These are phyloP conservation scores for Hymenoscyphus fraxineus DNA, from an alignment of 2,329 filamentous ascomycete genomes.

Conservation along the genomic window DNA sequence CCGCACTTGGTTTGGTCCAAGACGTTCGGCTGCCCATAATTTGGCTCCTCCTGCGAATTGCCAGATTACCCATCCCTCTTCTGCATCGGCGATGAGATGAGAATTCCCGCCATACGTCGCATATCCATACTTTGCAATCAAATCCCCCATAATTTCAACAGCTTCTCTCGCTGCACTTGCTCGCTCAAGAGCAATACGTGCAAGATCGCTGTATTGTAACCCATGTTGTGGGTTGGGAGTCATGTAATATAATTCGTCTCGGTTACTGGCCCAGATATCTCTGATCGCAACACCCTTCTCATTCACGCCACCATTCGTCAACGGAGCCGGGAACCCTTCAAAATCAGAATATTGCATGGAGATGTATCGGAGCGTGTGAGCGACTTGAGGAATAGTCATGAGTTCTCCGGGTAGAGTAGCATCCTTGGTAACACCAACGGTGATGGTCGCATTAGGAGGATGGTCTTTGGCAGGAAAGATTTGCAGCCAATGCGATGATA, in stretches of 20 bases:
- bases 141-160: constrained; percentile 2
- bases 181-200: constrained; percentile 1
- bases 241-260: constrained; percentile 4
- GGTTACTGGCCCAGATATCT: background rate
- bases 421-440: constrained; percentile 1
- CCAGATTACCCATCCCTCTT: constrained; percentile 5
- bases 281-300: constrained; percentile 3
- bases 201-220: constrained; percentile 3
- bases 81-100: constrained; percentile 1
- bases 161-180: constrained; percentile 1
- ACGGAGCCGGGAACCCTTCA: background rate
- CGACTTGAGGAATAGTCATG: constrained; percentile 1
- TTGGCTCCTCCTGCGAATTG: constrained; percentile 3
- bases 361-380: background rate
- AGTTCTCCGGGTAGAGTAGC: background rate
- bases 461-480: constrained; percentile 2
- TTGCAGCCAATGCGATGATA: constrained; percentile 5
- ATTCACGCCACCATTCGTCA: constrained; percentile 5
- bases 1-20: constrained; percentile 2
- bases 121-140: constrained; percentile 4
- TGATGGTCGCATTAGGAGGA: constrained; percentile 1
- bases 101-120: constrained; percentile 4
- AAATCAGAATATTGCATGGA: constrained; percentile 3
- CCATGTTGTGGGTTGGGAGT: constrained; percentile 2
- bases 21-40: constrained; percentile 2